Percentiles rank a stretch among this genome's conserved stretches.
phyloP scores from a whole-genome alignment of 2,329 filamentous ascomycete species.

The Talaromyces funiculosus region DNA sequence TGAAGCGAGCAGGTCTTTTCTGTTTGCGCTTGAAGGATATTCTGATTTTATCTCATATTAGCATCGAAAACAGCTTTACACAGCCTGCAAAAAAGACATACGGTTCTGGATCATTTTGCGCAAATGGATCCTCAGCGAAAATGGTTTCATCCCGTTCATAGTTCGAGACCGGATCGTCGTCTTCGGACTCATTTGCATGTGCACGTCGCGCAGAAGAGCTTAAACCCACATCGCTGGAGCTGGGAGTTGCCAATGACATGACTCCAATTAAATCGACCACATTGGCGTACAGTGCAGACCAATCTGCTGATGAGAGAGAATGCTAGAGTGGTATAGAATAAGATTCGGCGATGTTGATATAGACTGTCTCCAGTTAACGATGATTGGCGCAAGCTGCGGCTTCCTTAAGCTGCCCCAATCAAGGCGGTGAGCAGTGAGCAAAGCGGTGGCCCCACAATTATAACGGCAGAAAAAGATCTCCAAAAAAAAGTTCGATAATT shows the following conservation, averaged over 20 bases:
- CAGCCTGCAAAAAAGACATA: slow-evolving; percentile 18
- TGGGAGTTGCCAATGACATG: slow-evolving; percentile 24
- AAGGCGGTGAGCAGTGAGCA: slow-evolving; percentile 22
- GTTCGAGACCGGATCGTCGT: slow-evolving; percentile 19
- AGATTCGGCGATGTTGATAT: background rate
- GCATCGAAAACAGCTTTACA: background rate
- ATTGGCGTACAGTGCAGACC: slow-evolving; percentile 8
- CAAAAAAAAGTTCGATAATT: slow-evolving; percentile 23
- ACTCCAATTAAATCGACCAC: slow-evolving; percentile 18
- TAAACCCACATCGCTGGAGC: slow-evolving; percentile 16
- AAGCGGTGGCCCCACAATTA: slow-evolving; percentile 7
- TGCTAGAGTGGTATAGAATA: background rate
- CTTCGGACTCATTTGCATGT: slow-evolving; percentile 16
- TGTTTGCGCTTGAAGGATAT: slow-evolving; percentile 42
- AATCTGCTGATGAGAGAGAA: slow-evolving; percentile 4
- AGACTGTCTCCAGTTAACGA: background rate
- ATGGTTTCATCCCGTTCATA: slow-evolving; percentile 19
- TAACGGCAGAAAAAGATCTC: slow-evolving; percentile 28
- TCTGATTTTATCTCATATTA: slow-evolving; percentile 18
- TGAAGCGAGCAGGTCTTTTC: slow-evolving; percentile 35
- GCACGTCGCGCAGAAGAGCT: slow-evolving; percentile 14
- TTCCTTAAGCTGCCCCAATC: background rate
- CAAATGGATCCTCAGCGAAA: slow-evolving; percentile 23
- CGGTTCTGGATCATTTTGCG: slow-evolving; percentile 31
- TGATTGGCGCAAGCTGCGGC: slow-evolving; percentile 9